Conservation (phyloP, 805 yeast genomes). For the Candida ovalis region DNA sequence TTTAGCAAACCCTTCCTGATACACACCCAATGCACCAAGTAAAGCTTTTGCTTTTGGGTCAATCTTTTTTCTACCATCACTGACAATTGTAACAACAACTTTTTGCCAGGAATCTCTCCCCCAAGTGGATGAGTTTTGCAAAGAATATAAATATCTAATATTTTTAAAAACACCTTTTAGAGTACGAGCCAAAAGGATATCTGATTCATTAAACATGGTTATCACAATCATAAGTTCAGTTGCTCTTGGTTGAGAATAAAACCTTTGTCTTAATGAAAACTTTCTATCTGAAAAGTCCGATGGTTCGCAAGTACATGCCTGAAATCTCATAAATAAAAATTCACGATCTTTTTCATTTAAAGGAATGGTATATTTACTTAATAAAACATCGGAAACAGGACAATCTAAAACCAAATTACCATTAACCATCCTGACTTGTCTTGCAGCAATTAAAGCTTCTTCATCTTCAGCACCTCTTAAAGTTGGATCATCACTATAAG, state of each 20-base stretch:
- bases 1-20: constrained; percentile 95
- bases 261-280: constrained; percentile 79
- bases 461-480: constrained; percentile 8
- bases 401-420: constrained; percentile 88
- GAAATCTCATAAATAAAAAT: constrained; percentile 84
- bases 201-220: constrained; percentile 90
- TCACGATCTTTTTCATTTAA: constrained; percentile 48
- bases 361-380: constrained; percentile 46
- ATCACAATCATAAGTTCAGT: constrained; percentile 85
- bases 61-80: constrained; percentile 88
- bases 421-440: constrained; percentile 51
- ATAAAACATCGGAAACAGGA: constrained; percentile 72
- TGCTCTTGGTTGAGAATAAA: constrained; percentile 71
- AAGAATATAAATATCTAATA: constrained; percentile 66
- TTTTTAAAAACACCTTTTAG: constrained; percentile 89
- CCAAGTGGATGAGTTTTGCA: constrained; percentile 69
- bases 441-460: constrained; percentile 21
- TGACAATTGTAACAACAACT: constrained; percentile 81
- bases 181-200: constrained; percentile 75
- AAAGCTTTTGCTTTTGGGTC: constrained; percentile 76
- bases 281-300: constrained; percentile 54
- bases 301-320: constrained; percentile 94
- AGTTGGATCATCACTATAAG: constrained; percentile 5
- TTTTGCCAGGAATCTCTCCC: constrained; percentile 96
- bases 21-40: constrained; percentile 82